phyloP scores from a whole-genome alignment of 2,329 filamentous ascomycete genomes.

The Monosporascus sp. region DNA sequence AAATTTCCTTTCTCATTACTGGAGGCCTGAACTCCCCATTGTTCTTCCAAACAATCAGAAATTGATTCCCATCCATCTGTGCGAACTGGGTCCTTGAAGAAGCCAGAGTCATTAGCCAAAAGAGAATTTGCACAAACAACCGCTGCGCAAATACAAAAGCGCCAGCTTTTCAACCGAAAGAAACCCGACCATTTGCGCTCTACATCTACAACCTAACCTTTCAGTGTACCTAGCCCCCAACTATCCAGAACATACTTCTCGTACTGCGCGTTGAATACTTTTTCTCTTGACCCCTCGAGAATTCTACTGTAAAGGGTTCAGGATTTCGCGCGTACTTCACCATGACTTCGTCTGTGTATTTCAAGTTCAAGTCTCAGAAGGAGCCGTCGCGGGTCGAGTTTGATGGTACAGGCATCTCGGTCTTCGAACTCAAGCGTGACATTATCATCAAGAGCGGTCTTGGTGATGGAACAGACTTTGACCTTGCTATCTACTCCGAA shows the following conservation, averaged over 20 bases:
- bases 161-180: slow-evolving; percentile 14
- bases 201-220: not conserved
- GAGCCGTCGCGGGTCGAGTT: slow-evolving; percentile 92
- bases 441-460: slow-evolving; percentile 93
- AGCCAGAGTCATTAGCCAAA: slow-evolving; percentile 10
- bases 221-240: slow-evolving; percentile 3
- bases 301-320: slow-evolving; percentile 13
- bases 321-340: slow-evolving; percentile 28
- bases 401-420: slow-evolving; percentile 94
- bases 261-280: not conserved
- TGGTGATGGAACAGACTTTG: slow-evolving; percentile 93
- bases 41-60: slow-evolving; percentile 29
- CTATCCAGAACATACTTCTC: not conserved
- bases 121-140: slow-evolving; percentile 5
- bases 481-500: slow-evolving; percentile 89
- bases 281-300: not conserved
- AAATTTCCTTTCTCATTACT: slow-evolving; percentile 21
- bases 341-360: slow-evolving; percentile 97
- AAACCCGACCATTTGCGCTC: not conserved
- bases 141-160: slow-evolving; percentile 11
- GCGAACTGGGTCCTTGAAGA: slow-evolving; percentile 25
- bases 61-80: slow-evolving; percentile 30
- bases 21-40: slow-evolving; percentile 21
- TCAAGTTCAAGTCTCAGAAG: slow-evolving; percentile 99
- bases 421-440: slow-evolving; percentile 97